phyloP scores from a whole-genome alignment of 345 rosid species.

The Eucalyptus coolabah region DNA sequence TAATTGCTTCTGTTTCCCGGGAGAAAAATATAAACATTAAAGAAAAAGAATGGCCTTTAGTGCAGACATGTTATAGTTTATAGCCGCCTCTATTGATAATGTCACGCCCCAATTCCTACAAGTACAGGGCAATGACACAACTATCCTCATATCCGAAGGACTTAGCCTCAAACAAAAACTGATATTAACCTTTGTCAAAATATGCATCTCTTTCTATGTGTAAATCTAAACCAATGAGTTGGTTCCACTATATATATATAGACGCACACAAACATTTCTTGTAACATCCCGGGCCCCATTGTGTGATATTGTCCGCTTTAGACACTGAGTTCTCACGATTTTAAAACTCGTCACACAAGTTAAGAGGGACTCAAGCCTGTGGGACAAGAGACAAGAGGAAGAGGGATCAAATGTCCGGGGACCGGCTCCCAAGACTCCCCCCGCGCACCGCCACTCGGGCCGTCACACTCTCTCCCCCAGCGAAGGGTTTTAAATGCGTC shows the following conservation, averaged over 20 bases:
- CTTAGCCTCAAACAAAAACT: not conserved
- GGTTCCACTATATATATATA: not conserved
- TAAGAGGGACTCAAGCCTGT: no score
- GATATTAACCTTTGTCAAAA: not conserved
- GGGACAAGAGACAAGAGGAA: no score
- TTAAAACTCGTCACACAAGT: no score
- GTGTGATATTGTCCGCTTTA: no score
- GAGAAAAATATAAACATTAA: not conserved
- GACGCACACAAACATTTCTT: no score
- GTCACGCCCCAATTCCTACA: not conserved
- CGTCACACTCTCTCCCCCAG: no score
- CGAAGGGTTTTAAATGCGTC: no score
- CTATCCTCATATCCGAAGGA: not conserved
- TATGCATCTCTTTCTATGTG: not conserved
- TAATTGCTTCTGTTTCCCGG: not conserved
- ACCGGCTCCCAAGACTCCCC: no score
- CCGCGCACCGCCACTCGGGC: no score
- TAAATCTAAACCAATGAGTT: not conserved
- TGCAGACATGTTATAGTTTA: not conserved
- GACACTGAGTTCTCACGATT: no score
- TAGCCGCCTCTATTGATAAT: not conserved
- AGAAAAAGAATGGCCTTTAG: not conserved
- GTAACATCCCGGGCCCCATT: no score
- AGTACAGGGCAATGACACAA: not conserved
- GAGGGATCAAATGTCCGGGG: no score